Base-by-base conservation (phyloP, 495 filamentous ascomycete species). In the Alectoria sarmentosa region DNA sequence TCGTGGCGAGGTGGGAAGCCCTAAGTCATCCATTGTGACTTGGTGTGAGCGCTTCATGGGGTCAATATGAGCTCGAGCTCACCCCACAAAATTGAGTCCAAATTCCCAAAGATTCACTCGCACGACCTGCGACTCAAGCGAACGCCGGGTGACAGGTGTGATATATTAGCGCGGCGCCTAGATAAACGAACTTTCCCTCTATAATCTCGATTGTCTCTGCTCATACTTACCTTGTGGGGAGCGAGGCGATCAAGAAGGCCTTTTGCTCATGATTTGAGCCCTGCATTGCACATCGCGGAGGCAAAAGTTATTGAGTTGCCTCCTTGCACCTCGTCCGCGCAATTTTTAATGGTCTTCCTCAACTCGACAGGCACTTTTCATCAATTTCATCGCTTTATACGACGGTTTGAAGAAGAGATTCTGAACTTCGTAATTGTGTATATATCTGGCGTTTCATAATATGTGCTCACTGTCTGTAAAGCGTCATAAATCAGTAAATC, bases 271-370 rank as follows among this genome's bases (percentile, higher is more conserved):
- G 75, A 75, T 73, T 79, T 79, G 80, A 85, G 83, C 77, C 84
- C 85, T 88, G 82, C 85, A 90, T 88, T 86, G 84, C 85, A 88
- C 86, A 88, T 69, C 84, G 85, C 79, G 86, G 85, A 76, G 83
- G 78, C 83, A 75, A 81, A 80, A 76, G 80, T 76, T 73, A 80
- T 84, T 83, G 80, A 86, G 80, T 82, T 81, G 82, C 79, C 76
- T 87, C 83, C 83, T 84, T 84, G 82, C 81, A 82, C 83, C 80
- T 84, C 79, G 80, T 78, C 80, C 79, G 82, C 82, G 83, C 69
- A 87, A 87, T 86, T 85, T 87, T 87, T 86, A 83, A 78, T 86
- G 52, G 79, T 71, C 67, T 71, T 77, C 67, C 67, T 34, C 30
- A 55, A 6, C 30, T 32, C 28, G 14, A 32, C 10, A 6, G 66